phyloP scores from a whole-genome alignment of 140 eudicot genomes.

The Cichorium intybus region DNA sequence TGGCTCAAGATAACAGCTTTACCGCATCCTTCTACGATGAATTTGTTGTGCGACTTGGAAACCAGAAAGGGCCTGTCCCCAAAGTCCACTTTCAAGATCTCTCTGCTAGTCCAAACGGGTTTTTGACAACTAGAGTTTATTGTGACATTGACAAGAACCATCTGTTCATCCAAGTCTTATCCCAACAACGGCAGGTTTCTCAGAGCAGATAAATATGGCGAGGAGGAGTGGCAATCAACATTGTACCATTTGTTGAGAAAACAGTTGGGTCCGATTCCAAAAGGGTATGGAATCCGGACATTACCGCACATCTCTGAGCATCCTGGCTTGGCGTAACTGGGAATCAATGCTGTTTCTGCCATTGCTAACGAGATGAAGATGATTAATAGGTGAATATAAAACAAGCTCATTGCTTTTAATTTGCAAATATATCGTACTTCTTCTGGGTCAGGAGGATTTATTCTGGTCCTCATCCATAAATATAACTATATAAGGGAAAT shows the following conservation, averaged over 20 bases:
- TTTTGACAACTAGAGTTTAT: slow-evolving; percentile 5
- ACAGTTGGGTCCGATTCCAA: slow-evolving; percentile 30
- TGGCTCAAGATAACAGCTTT: background rate
- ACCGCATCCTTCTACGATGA: slow-evolving; percentile 26
- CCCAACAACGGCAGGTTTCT: slow-evolving; percentile 14
- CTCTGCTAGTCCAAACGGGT: slow-evolving; percentile 5
- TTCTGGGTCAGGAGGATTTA: background rate
- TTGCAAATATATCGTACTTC: too few species aligned
- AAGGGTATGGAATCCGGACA: slow-evolving; percentile 31
- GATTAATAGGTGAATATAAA: background rate
- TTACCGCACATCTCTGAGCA: slow-evolving; percentile 30
- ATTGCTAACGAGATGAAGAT: slow-evolving; percentile 17
- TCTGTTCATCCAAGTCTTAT: slow-evolving; percentile 12
- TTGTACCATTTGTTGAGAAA: slow-evolving; percentile 24
- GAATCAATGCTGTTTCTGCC: slow-evolving; percentile 2
- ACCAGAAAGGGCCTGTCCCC: slow-evolving; percentile 19
- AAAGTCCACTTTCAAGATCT: slow-evolving; percentile 8
- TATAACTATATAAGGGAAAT: background rate
- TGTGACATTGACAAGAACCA: slow-evolving; percentile 23
- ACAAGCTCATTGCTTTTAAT: slow-evolving; percentile 4
- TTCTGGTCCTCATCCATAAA: background rate
- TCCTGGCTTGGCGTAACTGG: slow-evolving; percentile 25
- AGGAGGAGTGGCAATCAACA: slow-evolving; percentile 14
- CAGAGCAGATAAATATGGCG: slow-evolving; percentile 16
- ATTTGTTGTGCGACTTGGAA: slow-evolving; percentile 18